Evolutionary conservation across 2,329 filamentous ascomycete genomes (phyloP), one percentile per base, ranked within the genome.

Genomic region (Ambrosiella cleistominuta): DNA sequence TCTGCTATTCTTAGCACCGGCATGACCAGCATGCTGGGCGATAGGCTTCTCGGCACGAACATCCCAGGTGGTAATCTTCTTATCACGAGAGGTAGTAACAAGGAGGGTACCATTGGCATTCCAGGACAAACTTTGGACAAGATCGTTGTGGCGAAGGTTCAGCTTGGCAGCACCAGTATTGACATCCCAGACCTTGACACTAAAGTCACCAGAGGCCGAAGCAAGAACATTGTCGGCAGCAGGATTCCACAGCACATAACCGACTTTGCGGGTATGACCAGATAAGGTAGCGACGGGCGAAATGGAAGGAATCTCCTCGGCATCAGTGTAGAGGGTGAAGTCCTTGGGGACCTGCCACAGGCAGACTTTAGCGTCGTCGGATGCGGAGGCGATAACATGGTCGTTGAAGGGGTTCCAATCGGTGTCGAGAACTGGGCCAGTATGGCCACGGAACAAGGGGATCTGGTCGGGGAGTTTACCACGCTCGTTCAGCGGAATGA

Each of bases 401-500:
- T 98, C 91, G 73, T 98, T 89, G 75, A 97, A 97, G 19, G 93
- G 93, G 70, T 89, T 91, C 91, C 91, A 98, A 75, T 98, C 93
- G 64, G 91, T 97, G 71, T 98, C 93, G 68, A 98, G 80, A 56
- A 98, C 93, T 61, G 91, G 83, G 54, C 89, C 89, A 49, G 93
- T 98, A 72, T 98, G 93, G 61, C 93, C 93, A 65, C 93, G 85
- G 72, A 97, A 98, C 66, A 98, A 77, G 61, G 93, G 93, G 65
- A 98, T 86, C 67, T 87, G 83, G 69, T 97, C 93, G 54, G 93
- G 93, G 57, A 94, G 73, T 72, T 93, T 90, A 63, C 93, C 93
- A 66, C 80, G 84, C 77, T 98, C 91, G 64, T 83, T 80, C 66
- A 95, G 72, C 61, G 93, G 93, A 64, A 98, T 88, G 65, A 98